Percentiles rank a stretch among this genome's conserved stretches.
phyloP scores from a whole-genome alignment of 371 early-diverging fungal genomes.

The Funneliformis caledonium region DNA sequence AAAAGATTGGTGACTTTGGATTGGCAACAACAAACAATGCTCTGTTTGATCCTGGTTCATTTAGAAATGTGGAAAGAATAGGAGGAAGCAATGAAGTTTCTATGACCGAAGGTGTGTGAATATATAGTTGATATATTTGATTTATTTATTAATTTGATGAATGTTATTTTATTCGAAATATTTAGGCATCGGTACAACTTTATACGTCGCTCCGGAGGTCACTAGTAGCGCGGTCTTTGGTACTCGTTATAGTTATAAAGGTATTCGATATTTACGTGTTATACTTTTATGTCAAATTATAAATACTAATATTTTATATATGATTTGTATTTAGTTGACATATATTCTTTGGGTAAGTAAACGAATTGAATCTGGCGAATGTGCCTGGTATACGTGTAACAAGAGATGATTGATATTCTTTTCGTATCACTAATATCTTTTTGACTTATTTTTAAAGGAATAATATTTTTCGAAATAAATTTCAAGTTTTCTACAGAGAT shows the following conservation, averaged over 20 bases:
- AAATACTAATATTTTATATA: neutral
- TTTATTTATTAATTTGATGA: neutral
- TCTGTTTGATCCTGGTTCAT: constrained; percentile 22
- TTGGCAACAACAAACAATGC: constrained; percentile 62
- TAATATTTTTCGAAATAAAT: constrained; percentile 79
- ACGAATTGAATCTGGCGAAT: too few species aligned
- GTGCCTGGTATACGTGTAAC: neutral
- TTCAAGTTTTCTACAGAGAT: constrained; percentile 74
- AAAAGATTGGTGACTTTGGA: constrained; percentile 95
- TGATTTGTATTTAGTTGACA: constrained; percentile 31
- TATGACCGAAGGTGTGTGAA: constrained; percentile 38
- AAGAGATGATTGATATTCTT: neutral
- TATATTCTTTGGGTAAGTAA: constrained; percentile 42
- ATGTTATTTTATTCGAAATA: constrained; percentile 43
- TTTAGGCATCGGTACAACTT: constrained; percentile 80
- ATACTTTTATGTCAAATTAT: neutral
- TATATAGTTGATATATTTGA: neutral
- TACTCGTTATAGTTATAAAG: constrained; percentile 61
- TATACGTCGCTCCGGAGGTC: constrained; percentile 93
- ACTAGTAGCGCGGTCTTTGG: constrained; percentile 50
- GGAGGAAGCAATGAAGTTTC: constrained; percentile 31
- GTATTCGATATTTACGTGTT: neutral
- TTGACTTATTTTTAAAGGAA: neutral
- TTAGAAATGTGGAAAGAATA: constrained; percentile 6
- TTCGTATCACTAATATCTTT: neutral